Evolutionary conservation across 345 rosid genomes (phyloP).

Genomic region (Eucalyptus sp.): DNA sequence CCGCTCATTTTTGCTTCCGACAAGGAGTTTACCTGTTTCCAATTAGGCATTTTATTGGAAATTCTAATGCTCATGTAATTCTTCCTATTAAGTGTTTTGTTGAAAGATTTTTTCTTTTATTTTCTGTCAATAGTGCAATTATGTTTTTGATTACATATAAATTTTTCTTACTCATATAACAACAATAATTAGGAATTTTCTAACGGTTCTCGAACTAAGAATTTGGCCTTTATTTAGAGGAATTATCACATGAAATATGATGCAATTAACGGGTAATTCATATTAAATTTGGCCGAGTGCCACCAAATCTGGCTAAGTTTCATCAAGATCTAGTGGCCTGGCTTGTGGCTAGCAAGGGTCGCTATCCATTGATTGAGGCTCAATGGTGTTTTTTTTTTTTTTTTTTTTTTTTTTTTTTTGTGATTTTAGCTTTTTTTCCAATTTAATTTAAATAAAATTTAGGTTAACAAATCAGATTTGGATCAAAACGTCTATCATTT

Average conservation of each 20-base stretch:
- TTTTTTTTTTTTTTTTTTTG: fast-evolving
- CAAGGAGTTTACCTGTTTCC: not conserved
- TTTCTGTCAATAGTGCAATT: not conserved
- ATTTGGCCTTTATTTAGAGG: not conserved
- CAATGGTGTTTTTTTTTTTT: fast-evolving
- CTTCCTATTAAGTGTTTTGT: not conserved
- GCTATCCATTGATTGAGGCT: not conserved
- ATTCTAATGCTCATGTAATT: not conserved
- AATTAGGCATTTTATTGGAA: not conserved
- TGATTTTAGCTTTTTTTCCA: no score
- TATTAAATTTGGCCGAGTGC: not conserved
- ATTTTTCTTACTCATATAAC: not conserved
- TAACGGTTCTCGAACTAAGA: not conserved
- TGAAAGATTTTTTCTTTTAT: not conserved
- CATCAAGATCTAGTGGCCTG: fast-evolving
- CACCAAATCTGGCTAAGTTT: no score
- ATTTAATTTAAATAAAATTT: no score
- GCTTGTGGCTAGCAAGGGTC: not conserved
- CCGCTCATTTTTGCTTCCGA: not conserved
- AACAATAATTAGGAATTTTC: not conserved
- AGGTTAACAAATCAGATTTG: not conserved
- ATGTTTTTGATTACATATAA: not conserved
- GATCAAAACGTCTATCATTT: not conserved
- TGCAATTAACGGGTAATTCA: no score
- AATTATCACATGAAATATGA: not conserved